Conservation (phyloP, 169 alveolate species). For the Cryptosporidium ubiquitum region DNA sequence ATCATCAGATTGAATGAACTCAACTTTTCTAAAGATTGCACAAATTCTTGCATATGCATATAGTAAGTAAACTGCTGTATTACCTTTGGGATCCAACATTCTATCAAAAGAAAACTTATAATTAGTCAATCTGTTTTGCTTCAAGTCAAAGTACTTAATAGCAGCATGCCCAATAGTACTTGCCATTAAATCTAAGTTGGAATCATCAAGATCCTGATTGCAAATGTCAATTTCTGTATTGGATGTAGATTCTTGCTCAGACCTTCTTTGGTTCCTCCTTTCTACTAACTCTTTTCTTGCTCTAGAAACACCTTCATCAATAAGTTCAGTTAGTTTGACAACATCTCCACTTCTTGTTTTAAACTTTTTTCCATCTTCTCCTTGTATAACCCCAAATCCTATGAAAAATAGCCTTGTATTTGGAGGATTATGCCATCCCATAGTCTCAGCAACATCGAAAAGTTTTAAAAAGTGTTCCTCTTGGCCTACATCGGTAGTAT, state of each 20-base stretch:
- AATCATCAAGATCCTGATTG: conserved; percentile 33
- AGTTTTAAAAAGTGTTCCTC: conserved; percentile 92
- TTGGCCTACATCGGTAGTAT: conserved; percentile 96
- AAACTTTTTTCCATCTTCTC: conserved; percentile 94
- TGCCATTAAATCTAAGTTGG: conserved; percentile 86
- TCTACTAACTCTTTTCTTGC: conserved; percentile 89
- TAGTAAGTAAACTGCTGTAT: conserved; percentile 89
- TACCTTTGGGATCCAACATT: conserved; percentile 98
- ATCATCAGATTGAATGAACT: conserved; percentile 67
- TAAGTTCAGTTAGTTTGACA: conserved; percentile 91
- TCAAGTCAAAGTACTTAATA: conserved; percentile 96
- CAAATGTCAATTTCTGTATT: conserved; percentile 20
- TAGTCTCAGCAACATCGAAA: conserved; percentile 92
- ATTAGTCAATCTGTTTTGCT: conserved; percentile 93
- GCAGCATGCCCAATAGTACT: conserved; percentile 97
- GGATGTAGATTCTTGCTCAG: background rate
- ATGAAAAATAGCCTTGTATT: conserved; percentile 91
- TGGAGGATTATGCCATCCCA: conserved; percentile 89
- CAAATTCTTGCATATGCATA: conserved; percentile 96
- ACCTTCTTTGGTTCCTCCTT: conserved; percentile 35
- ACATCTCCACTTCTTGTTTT: conserved; percentile 95
- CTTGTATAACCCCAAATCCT: conserved; percentile 97
- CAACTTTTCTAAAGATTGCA: conserved; percentile 91
- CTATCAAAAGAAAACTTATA: conserved; percentile 95
- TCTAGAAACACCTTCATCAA: conserved; percentile 96